phyloP scores from a whole-genome alignment of 2,329 filamentous ascomycete genomes.

The Dissoconium aciculare region DNA sequence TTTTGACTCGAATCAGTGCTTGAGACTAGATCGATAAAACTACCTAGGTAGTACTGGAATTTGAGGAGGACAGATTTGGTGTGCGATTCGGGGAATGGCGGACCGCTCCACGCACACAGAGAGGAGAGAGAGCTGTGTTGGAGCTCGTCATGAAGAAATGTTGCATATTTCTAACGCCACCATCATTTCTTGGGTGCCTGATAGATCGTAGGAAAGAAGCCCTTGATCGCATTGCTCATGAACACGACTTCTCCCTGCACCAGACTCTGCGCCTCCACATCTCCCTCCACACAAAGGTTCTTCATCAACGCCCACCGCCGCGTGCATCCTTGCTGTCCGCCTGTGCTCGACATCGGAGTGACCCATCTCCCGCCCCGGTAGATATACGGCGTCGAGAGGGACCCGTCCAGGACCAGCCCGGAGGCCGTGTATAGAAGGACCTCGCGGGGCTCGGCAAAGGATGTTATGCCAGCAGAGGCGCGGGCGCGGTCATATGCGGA shows the following conservation, averaged over 20 bases:
- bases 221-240: constrained; percentile 77
- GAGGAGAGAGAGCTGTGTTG: too few species aligned
- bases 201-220: constrained; percentile 41
- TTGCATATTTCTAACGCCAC: too few species aligned
- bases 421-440: constrained; percentile 57
- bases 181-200: too few species aligned
- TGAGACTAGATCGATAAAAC: too few species aligned
- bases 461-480: constrained; percentile 40
- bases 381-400: constrained; percentile 69
- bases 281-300: constrained; percentile 50
- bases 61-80: too few species aligned
- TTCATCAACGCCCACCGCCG: constrained; percentile 67
- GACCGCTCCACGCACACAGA: too few species aligned
- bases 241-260: constrained; percentile 63
- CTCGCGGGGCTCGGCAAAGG: constrained; percentile 38
- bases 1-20: too few species aligned
- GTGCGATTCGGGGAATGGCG: too few species aligned
- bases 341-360: constrained; percentile 54
- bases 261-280: constrained; percentile 45
- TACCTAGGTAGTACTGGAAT: too few species aligned
- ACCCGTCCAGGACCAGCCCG: constrained; percentile 64
- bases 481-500: constrained; percentile 58
- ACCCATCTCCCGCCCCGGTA: constrained; percentile 60
- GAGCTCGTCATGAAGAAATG: too few species aligned
- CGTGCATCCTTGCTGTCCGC: constrained; percentile 71